Evolutionary conservation across 306 rosid genomes (phyloP), one percentile per base, ranked within the genome.

Genomic region (Erythrophleum fordii): DNA sequence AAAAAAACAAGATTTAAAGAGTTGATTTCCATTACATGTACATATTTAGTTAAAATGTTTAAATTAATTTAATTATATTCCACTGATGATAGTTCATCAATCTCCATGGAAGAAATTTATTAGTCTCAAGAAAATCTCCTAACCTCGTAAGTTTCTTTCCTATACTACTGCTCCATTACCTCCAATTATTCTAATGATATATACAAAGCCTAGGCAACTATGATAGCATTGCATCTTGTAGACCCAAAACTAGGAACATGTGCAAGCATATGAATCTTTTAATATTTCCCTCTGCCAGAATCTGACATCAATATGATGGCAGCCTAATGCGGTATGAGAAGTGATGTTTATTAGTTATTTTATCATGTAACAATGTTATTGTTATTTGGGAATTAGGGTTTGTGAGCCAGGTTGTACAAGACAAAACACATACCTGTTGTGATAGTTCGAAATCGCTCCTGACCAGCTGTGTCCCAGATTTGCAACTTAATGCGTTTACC

Each of bases 401-500:
- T 3, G 0, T 8, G 25, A 69, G 34, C 49, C 60, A 69, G 66
- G 35, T 70, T 39, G 61, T 58, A 20, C 53, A 83, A 64, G 59
- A 80, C 34, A 72, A 78, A 83, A 75, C 75, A 77, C 42, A 53
- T 69, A 85, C 95, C 95, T 49, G 95, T 92, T 39, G 97, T 92
- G 83, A 92, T 92, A 44, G 97, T 92, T 69, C 97, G 90, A 77
- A 92, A 92, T 71, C 97, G 85, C 78, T 92, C 97, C 84, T 92
- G 97, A 51, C 95, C 97, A 82, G 97, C 97, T 22, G 97, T 92
- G 71, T 92, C 97, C 97, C 95, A 92, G 73, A 92, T 92, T 84
- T 92, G 97, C 82, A 92, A 77, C 86, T 92, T 92, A 72, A 92
- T 85, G 44, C 95, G 88, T 82, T 89, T 92, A 62, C 90, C 91